These are phyloP conservation scores for Jacaranda copaia DNA, from an alignment of 257 asterid species.

Conservation along the genomic window DNA sequence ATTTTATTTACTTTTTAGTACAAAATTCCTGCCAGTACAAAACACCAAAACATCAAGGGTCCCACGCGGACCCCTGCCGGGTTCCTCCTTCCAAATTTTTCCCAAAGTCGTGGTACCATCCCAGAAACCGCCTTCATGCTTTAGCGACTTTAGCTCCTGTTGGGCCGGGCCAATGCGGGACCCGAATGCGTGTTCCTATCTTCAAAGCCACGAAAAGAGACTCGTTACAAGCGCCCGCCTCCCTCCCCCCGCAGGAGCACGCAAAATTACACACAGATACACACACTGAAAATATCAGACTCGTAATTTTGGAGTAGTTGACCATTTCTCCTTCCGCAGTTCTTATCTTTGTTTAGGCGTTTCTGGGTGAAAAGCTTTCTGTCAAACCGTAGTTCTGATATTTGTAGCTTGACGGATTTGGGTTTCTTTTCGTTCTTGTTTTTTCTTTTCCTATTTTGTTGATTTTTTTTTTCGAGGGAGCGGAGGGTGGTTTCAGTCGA, in stretches of 20 bases:
- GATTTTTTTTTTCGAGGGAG: neutral
- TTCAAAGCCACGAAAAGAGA: slow-evolving; percentile 28
- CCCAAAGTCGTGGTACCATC: neutral
- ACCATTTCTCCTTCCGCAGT: neutral
- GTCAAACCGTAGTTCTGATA: slow-evolving; percentile 10
- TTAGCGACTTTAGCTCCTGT: neutral
- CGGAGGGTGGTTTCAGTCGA: no score
- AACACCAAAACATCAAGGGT: neutral
- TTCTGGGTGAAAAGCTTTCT: slow-evolving; percentile 4
- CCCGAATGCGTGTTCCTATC: slow-evolving; percentile 28
- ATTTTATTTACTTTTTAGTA: neutral
- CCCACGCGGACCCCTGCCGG: neutral
- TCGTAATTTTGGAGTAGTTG: neutral
- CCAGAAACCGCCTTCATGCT: neutral
- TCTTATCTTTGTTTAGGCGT: slow-evolving; percentile 8
- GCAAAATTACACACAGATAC: slow-evolving; percentile 19
- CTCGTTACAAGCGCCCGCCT: neutral
- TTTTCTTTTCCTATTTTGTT: neutral
- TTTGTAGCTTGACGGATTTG: slow-evolving; percentile 9
- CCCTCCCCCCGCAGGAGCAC: neutral
- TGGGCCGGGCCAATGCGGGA: slow-evolving; percentile 7
- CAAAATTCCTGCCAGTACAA: neutral
- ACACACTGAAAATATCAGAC: slow-evolving; percentile 30
- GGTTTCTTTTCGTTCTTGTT: neutral
- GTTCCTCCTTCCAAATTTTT: neutral